Evolutionary conservation across 176 grass and related monocot species (phyloP).

Genomic region (Raddia distichophylla): DNA sequence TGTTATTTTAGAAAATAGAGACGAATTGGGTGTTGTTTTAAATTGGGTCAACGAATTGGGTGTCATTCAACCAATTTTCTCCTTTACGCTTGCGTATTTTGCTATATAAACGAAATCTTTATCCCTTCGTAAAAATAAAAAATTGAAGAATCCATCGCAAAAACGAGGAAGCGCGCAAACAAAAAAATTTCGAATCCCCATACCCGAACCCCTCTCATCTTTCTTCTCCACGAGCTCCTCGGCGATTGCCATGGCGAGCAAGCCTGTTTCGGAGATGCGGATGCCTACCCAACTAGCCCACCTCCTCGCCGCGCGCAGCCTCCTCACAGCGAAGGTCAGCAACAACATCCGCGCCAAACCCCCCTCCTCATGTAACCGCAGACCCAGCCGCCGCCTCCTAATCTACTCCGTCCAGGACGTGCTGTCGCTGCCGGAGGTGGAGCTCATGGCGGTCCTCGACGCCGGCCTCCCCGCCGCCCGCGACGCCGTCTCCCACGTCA

Average conservation of each 20-base stretch:
- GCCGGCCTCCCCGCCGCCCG: constrained; percentile 51
- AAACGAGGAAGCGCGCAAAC: constrained; percentile 28
- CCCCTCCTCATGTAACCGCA: background rate
- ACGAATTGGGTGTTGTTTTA: too few species aligned
- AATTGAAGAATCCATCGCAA: too few species aligned
- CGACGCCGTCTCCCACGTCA: constrained; percentile 62
- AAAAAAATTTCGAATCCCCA: constrained; percentile 33
- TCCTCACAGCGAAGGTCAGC: constrained; percentile 77
- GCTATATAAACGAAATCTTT: too few species aligned
- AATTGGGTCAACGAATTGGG: too few species aligned
- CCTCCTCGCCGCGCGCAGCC: constrained; percentile 83
- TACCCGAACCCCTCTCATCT: background rate
- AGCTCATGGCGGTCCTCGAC: constrained; percentile 76
- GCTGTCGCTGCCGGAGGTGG: constrained; percentile 85
- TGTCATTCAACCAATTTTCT: too few species aligned
- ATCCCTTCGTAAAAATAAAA: too few species aligned
- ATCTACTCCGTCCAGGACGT: constrained; percentile 57
- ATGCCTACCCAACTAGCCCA: constrained; percentile 65
- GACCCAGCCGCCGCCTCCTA: background rate
- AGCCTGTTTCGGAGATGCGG: constrained; percentile 74
- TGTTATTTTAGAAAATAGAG: too few species aligned
- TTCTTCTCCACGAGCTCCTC: background rate
- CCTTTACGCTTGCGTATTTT: too few species aligned
- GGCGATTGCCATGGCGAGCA: constrained; percentile 70
- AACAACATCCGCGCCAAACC: background rate